These are phyloP conservation scores for Didymella glomerata DNA, from an alignment of 2,329 filamentous ascomycete genomes.

Conservation along the genomic window DNA sequence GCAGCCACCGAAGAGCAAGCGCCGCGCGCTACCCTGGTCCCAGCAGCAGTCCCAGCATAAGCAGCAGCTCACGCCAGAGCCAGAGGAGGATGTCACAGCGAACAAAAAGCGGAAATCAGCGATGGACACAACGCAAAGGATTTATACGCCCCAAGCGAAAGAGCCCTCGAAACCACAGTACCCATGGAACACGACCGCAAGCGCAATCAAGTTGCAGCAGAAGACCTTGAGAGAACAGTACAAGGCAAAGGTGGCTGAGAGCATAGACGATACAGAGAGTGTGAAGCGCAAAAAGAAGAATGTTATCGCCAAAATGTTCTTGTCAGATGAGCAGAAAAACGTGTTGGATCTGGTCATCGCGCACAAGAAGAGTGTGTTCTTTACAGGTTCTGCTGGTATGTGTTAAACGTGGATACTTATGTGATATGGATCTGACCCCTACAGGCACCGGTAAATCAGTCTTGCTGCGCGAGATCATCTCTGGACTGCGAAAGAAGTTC, in stretches of 20 bases:
- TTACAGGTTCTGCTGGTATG: conserved; percentile 87
- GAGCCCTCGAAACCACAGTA: conserved; percentile 46
- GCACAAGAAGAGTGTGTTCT: conserved; percentile 88
- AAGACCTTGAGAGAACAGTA: conserved; percentile 73
- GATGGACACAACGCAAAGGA: conserved; percentile 48
- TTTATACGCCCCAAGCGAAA: conserved; percentile 56
- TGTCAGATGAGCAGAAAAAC: conserved; percentile 86
- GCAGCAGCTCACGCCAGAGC: conserved; percentile 32
- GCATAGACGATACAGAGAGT: conserved; percentile 56
- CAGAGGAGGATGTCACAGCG: conserved; percentile 27
- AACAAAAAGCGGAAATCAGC: conserved; percentile 44
- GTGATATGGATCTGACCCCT: conserved; percentile 13
- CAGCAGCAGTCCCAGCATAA: conserved; percentile 49
- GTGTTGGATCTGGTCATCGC: conserved; percentile 85
- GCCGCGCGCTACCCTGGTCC: conserved; percentile 66
- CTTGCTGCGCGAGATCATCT: conserved; percentile 89
- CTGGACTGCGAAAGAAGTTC: conserved; percentile 79
- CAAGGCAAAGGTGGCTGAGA: conserved; percentile 53
- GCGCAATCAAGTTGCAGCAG: conserved; percentile 78
- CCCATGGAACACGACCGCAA: conserved; percentile 78
- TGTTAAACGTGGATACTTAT: neutral
- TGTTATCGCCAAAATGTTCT: conserved; percentile 66
- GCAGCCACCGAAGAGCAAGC: conserved; percentile 28
- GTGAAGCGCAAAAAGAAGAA: conserved; percentile 55
- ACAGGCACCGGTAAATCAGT: conserved; percentile 91